Percentiles rank a stretch among this genome's conserved stretches.
Conservation (phyloP, 2,329 filamentous ascomycete genomes). For the Neofusicoccum ribis region DNA sequence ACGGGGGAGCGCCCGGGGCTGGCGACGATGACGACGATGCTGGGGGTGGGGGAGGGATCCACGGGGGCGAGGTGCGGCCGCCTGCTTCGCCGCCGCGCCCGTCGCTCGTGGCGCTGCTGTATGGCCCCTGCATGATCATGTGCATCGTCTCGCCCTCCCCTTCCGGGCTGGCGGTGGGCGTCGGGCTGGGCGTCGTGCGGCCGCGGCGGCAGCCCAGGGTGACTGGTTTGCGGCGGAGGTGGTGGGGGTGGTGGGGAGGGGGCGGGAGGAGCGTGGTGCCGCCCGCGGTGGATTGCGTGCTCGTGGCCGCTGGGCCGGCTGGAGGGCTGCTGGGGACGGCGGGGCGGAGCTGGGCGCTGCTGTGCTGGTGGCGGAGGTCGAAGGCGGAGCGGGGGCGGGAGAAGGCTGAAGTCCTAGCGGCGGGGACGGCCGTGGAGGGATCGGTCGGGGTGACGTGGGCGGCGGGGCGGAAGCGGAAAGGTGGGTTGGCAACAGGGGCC, state of each 20-base stretch:
- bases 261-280: neutral
- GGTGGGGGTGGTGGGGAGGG: conserved; percentile 21
- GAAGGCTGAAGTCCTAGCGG: neutral
- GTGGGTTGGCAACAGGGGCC: neutral
- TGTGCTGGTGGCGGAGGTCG: conserved; percentile 28
- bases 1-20: no score
- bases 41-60: no score
- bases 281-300: neutral
- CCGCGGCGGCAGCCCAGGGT: no score
- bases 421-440: neutral
- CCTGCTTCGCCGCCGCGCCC: no score
- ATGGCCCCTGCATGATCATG: no score
- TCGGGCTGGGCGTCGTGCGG: no score
- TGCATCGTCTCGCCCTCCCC: no score
- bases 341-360: conserved; percentile 5
- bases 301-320: no score
- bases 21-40: no score
- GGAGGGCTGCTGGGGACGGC: neutral
- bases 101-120: no score
- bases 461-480: conserved; percentile 12
- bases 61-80: no score
- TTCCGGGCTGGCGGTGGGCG: no score
- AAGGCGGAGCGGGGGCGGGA: conserved; percentile 32
- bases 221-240: conserved; percentile 21
- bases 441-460: neutral